Percentiles rank a stretch among this genome's conserved stretches.
phyloP scores from a whole-genome alignment of 805 yeast species.

The Phaffomyces opuntiae region DNA sequence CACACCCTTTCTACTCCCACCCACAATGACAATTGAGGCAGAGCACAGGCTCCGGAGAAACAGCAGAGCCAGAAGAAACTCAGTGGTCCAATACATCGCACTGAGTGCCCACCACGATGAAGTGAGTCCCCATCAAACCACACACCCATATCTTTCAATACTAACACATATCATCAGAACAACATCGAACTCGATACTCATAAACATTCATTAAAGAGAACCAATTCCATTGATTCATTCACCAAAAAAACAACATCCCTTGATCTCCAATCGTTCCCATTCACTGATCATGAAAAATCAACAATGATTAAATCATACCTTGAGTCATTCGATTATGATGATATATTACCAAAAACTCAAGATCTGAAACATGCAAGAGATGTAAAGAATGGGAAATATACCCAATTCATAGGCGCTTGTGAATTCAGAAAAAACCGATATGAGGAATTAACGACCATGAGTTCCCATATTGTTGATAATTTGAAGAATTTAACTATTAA shows the following conservation, averaged over 20 bases:
- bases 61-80: constrained; percentile 45
- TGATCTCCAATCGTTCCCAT: constrained; percentile 14
- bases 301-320: constrained; percentile 29
- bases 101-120: constrained; percentile 39
- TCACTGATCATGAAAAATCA: constrained; percentile 29
- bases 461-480: constrained; percentile 36
- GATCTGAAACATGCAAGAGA: constrained; percentile 34
- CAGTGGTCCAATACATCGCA: constrained; percentile 59
- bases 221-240: constrained; percentile 8
- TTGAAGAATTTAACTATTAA: constrained; percentile 42
- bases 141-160: no score
- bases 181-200: constrained; percentile 1
- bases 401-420: constrained; percentile 26
- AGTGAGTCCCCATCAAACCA: constrained; percentile 9
- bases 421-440: constrained; percentile 25
- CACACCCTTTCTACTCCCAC: no score
- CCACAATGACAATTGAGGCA: constrained; percentile 14
- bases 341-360: constrained; percentile 32
- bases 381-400: constrained; percentile 26
- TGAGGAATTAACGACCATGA: constrained; percentile 35
- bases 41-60: constrained; percentile 8
- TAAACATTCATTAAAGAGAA: constrained; percentile 6
- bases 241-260: no score
- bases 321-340: constrained; percentile 35
- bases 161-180: background rate